Evolutionary conservation across 1,284 basidiomycete genomes (phyloP).

Genomic region (Mycosarcoma maydis): DNA sequence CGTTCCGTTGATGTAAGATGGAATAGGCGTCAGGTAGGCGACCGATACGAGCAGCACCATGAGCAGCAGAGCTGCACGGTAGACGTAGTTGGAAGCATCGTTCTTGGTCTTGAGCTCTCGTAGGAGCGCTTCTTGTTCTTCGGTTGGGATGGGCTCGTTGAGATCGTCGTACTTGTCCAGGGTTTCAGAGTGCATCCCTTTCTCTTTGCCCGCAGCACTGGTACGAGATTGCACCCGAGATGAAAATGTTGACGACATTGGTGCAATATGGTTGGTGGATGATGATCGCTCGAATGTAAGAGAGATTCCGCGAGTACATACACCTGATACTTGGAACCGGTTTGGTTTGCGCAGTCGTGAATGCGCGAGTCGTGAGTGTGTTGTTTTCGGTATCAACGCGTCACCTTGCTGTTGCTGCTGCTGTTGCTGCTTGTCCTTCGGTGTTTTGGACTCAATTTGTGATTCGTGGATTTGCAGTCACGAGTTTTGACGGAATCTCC

Average conservation of each 20-base stretch:
- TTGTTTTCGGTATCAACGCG: slow-evolving; percentile 30
- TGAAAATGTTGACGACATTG: not conserved
- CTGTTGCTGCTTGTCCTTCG: no score
- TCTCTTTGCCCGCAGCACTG: not conserved
- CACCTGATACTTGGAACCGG: no score
- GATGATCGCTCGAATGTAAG: no score
- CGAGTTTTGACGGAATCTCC: slow-evolving; percentile 9
- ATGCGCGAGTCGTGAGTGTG: not conserved
- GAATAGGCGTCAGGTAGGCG: slow-evolving; percentile 61
- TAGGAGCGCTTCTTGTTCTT: slow-evolving; percentile 61
- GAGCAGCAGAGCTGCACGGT: slow-evolving; percentile 51
- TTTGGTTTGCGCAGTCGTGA: not conserved
- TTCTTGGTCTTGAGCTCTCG: slow-evolving; percentile 48
- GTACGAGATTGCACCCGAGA: slow-evolving; percentile 14
- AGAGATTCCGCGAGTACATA: no score
- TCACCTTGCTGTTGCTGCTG: slow-evolving; percentile 8
- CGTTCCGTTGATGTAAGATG: slow-evolving; percentile 58
- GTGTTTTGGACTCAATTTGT: no score
- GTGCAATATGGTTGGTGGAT: no score
- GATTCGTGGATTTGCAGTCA: no score
- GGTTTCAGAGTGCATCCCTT: slow-evolving; percentile 30
- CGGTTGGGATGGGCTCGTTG: slow-evolving; percentile 36
- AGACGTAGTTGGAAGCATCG: slow-evolving; percentile 61
- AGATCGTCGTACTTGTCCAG: slow-evolving; percentile 56
- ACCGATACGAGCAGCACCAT: slow-evolving; percentile 51